Evolutionary conservation across 2,329 filamentous ascomycete genomes (phyloP), one percentile per base, ranked within the genome.

Genomic region (Rutstroemia sydowiana): DNA sequence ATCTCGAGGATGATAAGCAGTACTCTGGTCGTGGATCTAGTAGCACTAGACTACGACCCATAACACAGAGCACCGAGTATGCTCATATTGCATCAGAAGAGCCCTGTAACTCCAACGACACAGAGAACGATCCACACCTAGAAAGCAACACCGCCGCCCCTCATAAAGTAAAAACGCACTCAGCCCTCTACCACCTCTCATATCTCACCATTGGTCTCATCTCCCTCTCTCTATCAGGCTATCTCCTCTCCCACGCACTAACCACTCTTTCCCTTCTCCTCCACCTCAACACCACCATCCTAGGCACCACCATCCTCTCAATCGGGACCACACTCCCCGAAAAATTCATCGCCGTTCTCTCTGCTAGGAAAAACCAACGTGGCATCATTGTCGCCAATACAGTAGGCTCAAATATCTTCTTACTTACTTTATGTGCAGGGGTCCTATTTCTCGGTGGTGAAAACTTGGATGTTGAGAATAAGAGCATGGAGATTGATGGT

Each of bases 241-340:
- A 75, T 53, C 66, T 77, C 36, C 70, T 78, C 42, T 70, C 74
- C 2, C 73, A 73, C 56, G 69, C 69, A 36, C 68, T 73, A 13
- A 64, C 62, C 3, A 64, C 66, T 3, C 67, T 78, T 36, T 67
- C 70, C 6, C 64, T 69, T 13, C 63, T 63, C 13, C 65, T 76
- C 10, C 58, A 64, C 9, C 62, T 77, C 1, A 76, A 75, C 6
- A 69, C 68, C 42, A 69, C 71, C 0, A 61, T 78, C 28, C 70
- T 78, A 47, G 73, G 75, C 8, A 61, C 76, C 14, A 71, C 71
- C 0, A 60, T 77, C 20, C 63, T 79, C 34, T 69, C 75, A 0
- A 67, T 80, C 55, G 75, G 74, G 5, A 79, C 75, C 0, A 78
- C 75, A 0, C 63, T 79, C 1, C 76, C 76, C 0, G 75, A 79